Conservation (phyloP, 306 rosid genomes). For the Quercus agrifolia region DNA sequence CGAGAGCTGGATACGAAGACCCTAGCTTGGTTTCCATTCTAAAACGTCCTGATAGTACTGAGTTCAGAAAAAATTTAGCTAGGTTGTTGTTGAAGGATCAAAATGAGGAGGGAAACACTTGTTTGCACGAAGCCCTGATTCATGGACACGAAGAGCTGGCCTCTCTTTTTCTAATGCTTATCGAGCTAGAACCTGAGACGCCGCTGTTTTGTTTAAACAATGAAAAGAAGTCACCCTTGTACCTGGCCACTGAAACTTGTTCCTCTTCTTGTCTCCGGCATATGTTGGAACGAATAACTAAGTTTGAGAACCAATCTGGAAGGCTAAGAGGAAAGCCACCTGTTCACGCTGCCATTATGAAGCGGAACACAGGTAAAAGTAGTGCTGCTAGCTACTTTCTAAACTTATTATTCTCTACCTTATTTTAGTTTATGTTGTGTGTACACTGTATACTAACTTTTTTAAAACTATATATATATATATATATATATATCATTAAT, state of each 20-base stretch:
- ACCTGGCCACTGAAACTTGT: constrained; percentile 5
- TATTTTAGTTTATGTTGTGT: too few relatives aligned
- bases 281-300: too few relatives aligned
- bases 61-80: background rate
- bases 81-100: background rate
- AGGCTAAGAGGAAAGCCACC: constrained; percentile 13
- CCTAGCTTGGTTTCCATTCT: background rate
- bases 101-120: constrained; percentile 18
- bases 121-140: constrained; percentile 27
- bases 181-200: too few relatives aligned
- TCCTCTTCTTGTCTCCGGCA: too few relatives aligned
- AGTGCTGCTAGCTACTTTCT: too few relatives aligned
- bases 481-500: too few relatives aligned
- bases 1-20: background rate
- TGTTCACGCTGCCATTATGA: constrained; percentile 14
- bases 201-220: background rate
- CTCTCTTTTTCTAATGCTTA: accelerated
- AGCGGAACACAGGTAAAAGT: background rate
- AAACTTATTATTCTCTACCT: too few relatives aligned
- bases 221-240: constrained; percentile 11
- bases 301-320: too few relatives aligned
- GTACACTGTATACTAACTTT: too few relatives aligned
- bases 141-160: too few relatives aligned
- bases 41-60: too few relatives aligned
- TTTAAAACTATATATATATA: too few relatives aligned